Evolutionary conservation across 352 stramenopile species (phyloP).

Genomic region (Pythium myriotylum): DNA sequence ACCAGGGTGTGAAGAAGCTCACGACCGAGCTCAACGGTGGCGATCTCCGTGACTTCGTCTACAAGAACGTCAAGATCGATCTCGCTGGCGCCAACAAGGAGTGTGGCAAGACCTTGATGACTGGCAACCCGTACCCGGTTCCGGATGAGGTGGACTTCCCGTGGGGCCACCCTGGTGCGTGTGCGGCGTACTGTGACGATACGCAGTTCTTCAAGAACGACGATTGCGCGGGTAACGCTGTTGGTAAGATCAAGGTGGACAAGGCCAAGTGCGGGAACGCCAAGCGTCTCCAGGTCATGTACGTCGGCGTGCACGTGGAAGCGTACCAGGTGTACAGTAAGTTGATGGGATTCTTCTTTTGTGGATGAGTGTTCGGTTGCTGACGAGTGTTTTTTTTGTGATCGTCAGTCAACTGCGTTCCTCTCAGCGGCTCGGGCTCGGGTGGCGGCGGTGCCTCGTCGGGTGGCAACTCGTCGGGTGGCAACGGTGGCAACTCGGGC

Average conservation of each 20-base stretch:
- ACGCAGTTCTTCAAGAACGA: constrained; percentile 22
- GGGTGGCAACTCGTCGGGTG: not conserved
- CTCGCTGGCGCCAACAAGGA: constrained; percentile 16
- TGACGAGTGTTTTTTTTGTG: not conserved
- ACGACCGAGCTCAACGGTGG: constrained; percentile 9
- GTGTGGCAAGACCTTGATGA: constrained; percentile 26
- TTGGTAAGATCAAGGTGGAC: constrained; percentile 31
- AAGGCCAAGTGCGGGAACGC: constrained; percentile 19
- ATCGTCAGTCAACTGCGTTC: constrained; percentile 15
- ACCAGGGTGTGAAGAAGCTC: constrained; percentile 17
- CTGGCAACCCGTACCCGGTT: constrained; percentile 12
- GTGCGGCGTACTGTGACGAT: constrained; percentile 30
- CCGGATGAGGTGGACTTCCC: constrained; percentile 31
- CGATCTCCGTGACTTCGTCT: constrained; percentile 17
- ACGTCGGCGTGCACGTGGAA: constrained; percentile 23
- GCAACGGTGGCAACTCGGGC: no score
- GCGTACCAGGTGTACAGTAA: constrained; percentile 26
- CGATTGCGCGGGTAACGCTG: constrained; percentile 26
- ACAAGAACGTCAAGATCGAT: no score
- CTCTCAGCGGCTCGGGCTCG: not conserved
- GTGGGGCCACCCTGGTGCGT: constrained; percentile 25
- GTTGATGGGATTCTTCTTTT: not conserved
- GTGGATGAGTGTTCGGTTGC: not conserved
- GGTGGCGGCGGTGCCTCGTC: constrained; percentile 1
- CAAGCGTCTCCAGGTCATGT: constrained; percentile 30